Percentiles rank a stretch among this genome's conserved stretches.
Conservation (phyloP, 768 basidiomycete genomes). For the Lanmaoa rubissima region DNA sequence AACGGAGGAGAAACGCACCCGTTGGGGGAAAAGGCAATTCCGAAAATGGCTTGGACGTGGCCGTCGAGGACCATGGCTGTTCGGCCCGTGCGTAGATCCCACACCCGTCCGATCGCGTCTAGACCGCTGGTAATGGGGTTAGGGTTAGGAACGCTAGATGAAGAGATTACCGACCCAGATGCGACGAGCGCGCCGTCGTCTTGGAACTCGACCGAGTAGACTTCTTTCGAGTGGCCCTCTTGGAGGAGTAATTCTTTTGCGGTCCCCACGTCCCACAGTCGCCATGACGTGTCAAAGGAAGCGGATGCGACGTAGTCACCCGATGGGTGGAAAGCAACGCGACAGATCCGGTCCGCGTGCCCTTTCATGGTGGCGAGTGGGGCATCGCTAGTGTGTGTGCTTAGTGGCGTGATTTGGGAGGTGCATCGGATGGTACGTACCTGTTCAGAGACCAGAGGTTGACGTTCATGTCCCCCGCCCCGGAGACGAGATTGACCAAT, state of each 20-base stretch:
- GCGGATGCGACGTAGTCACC: conserved; percentile 93
- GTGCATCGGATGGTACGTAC: conserved; percentile 39
- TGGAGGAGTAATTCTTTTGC: conserved; percentile 83
- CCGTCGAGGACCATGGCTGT: conserved; percentile 99
- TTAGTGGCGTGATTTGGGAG: conserved; percentile 4
- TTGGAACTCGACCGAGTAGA: conserved; percentile 95
- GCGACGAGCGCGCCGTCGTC: conserved; percentile 90
- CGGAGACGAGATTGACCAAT: conserved; percentile 82
- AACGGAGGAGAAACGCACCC: conserved; percentile 55
- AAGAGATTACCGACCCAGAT: conserved; percentile 66
- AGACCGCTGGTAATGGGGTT: conserved; percentile 61
- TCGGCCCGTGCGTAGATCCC: conserved; percentile 93
- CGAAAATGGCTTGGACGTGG: conserved; percentile 89
- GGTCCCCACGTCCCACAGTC: conserved; percentile 90
- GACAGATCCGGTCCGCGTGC: conserved; percentile 86
- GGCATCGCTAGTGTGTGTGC: conserved; percentile 55
- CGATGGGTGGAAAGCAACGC: conserved; percentile 95
- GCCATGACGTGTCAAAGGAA: conserved; percentile 96
- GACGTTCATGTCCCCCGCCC: conserved; percentile 83
- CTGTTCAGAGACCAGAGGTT: conserved; percentile 87
- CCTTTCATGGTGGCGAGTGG: conserved; percentile 86
- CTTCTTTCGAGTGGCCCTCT: conserved; percentile 97
- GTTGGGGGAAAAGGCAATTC: conserved; percentile 92
- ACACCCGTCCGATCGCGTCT: conserved; percentile 95
- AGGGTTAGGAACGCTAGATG: neutral